Evolutionary conservation across 768 basidiomycete genomes (phyloP), one percentile per base, ranked within the genome.

Genomic region (Suillus weaverae): DNA sequence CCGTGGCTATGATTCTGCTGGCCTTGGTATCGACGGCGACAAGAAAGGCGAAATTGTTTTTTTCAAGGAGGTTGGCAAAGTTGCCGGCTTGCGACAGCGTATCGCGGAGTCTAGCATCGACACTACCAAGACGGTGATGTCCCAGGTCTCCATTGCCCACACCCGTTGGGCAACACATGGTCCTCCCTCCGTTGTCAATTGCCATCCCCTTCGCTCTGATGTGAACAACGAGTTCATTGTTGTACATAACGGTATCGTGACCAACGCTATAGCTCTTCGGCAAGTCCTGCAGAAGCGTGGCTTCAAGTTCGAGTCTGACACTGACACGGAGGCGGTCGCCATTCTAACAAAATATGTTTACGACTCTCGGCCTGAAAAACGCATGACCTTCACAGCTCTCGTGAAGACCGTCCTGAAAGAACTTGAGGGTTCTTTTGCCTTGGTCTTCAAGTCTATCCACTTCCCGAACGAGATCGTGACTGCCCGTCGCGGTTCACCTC

Each of bases 111-210:
- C 92, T 35, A 76, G 73, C 67, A 71, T 94, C 70, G 85, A 97
- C 76, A 88, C 91, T 65, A 79, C 83, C 73, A 95, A 93, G 82
- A 83, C 85, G 43, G 89, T 86, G 78, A 74, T 94, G 60, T 88
- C 89, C 48, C 95, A 98, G 80, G 94, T 96, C 53, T 95, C 94
- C 44, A 98, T 99, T 79, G 97, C 97, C 14, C 97, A 99, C 81
- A 99, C 97, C 14, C 93, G 97, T 69, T 99, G 97, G 97, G 97
- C 97, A 2, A 99, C 97, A 22, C 97, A 99, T 74, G 97, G 97
- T 43, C 86, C 89, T 22, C 96, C 95, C 26, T 91, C 89, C 4
- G 84, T 87, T 61, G 77, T 84, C 71, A 99, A 99, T 80, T 99
- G 97, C 80, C 97, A 99, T 77, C 97, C 97, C 62, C 87, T 97